Evolutionary conservation across 768 basidiomycete genomes (phyloP).

Genomic region (Tricholoma terreum): DNA sequence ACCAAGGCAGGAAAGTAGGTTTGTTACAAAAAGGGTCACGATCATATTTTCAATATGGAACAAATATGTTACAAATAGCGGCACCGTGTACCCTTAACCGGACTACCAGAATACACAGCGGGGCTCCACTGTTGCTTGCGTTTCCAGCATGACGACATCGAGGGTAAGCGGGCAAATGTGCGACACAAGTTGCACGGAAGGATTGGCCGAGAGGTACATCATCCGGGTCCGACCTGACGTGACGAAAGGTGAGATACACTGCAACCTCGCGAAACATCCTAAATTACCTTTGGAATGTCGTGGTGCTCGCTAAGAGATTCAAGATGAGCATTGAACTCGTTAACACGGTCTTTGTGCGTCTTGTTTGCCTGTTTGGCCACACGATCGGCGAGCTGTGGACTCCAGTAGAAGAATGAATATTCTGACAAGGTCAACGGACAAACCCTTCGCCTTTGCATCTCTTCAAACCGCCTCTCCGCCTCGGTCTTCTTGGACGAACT

Average conservation of each 20-base stretch:
- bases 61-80: constrained; percentile 51
- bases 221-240: constrained; percentile 80
- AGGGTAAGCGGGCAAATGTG: not conserved
- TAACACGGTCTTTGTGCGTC: constrained; percentile 92
- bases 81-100: constrained; percentile 3
- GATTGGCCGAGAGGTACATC: constrained; percentile 33
- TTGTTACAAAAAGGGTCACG: constrained; percentile 32
- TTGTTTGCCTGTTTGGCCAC: constrained; percentile 76
- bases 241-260: constrained; percentile 10
- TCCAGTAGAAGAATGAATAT: constrained; percentile 4
- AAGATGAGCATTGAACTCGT: constrained; percentile 83
- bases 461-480: constrained; percentile 85
- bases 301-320: constrained; percentile 91
- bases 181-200: not conserved
- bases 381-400: constrained; percentile 60
- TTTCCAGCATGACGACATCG: constrained; percentile 2
- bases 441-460: constrained; percentile 80
- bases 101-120: not conserved
- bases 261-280: constrained; percentile 2
- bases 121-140: not conserved
- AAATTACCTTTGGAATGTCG: constrained; percentile 83
- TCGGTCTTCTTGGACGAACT: constrained; percentile 70
- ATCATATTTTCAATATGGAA: constrained; percentile 39
- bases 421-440: constrained; percentile 21
- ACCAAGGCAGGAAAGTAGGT: constrained; percentile 32